phyloP scores from a whole-genome alignment of 192 early-diverging fungal genomes.

The Coemansia sp. region DNA sequence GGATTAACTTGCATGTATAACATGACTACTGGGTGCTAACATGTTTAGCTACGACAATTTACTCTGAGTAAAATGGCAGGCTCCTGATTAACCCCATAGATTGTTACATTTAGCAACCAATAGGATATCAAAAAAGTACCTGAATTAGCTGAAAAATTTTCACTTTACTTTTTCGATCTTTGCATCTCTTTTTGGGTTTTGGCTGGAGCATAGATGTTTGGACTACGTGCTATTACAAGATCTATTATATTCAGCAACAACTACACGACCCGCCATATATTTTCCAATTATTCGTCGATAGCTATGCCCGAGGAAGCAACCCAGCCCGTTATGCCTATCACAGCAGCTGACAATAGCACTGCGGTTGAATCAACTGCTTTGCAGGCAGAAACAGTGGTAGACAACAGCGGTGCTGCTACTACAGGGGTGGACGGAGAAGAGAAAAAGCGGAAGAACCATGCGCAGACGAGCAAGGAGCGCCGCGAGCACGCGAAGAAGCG shows the following conservation, averaged over 20 bases:
- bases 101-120: too few species aligned
- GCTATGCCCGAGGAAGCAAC: constrained; percentile 1
- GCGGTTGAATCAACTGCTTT: background rate
- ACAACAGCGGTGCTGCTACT: background rate
- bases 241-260: background rate
- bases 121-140: too few species aligned
- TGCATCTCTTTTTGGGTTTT: too few species aligned
- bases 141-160: too few species aligned
- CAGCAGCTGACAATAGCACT: background rate
- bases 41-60: too few species aligned
- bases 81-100: too few species aligned
- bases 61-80: too few species aligned
- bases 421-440: background rate
- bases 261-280: background rate
- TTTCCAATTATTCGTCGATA: background rate
- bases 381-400: background rate
- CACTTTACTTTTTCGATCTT: too few species aligned
- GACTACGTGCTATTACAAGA: background rate
- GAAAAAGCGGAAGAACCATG: constrained; percentile 23
- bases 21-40: too few species aligned
- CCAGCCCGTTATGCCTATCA: background rate
- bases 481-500: constrained; percentile 40
- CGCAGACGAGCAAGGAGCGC: constrained; percentile 45
- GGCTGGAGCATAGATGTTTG: background rate
- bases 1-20: too few species aligned